A percentile compares a stretch with the other conserved stretches of the same genome.
Evolutionary conservation across 75 land plant genomes (phyloP).

Genomic region (Isoetes taiwanensis): DNA sequence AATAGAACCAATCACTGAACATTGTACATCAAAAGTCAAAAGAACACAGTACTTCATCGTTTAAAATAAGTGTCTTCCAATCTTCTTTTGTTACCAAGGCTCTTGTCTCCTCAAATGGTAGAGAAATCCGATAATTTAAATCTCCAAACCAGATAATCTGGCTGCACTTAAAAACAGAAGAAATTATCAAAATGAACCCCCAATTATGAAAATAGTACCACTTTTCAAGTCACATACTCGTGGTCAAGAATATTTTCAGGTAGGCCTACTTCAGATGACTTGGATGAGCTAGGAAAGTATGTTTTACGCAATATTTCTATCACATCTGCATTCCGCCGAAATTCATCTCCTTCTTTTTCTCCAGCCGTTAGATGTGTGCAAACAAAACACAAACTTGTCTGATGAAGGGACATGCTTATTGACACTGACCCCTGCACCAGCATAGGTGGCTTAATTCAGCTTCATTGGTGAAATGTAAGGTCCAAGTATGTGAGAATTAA

Average conservation of each 20-base stretch:
- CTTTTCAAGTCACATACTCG: slow-evolving; percentile 83
- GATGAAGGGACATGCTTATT: slow-evolving; percentile 65
- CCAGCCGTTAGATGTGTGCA: slow-evolving; percentile 70
- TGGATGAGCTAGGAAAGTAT: slow-evolving; percentile 19
- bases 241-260: slow-evolving; percentile 57
- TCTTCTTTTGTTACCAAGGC: slow-evolving; percentile 32
- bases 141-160: slow-evolving; percentile 64
- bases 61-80: slow-evolving; percentile 36
- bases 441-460: too few relatives aligned
- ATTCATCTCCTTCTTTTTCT: slow-evolving; percentile 50
- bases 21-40: too few relatives aligned
- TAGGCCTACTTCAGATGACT: slow-evolving; percentile 16
- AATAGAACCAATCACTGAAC: too few relatives aligned
- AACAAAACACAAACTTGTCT: slow-evolving; percentile 66
- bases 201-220: too few relatives aligned
- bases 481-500: too few relatives aligned
- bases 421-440: slow-evolving; percentile 63
- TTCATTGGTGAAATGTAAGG: too few relatives aligned
- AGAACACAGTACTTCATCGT: slow-evolving; percentile 62
- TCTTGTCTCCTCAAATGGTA: slow-evolving; percentile 37
- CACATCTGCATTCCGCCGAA: slow-evolving; percentile 64
- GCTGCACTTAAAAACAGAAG: too few relatives aligned
- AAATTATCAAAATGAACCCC: too few relatives aligned
- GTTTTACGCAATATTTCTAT: slow-evolving; percentile 56
- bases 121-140: slow-evolving; percentile 48